A percentile compares a stretch with the other conserved stretches of the same genome.
phyloP scores from a whole-genome alignment of 805 yeast genomes.

The Priceomyces castillae region DNA sequence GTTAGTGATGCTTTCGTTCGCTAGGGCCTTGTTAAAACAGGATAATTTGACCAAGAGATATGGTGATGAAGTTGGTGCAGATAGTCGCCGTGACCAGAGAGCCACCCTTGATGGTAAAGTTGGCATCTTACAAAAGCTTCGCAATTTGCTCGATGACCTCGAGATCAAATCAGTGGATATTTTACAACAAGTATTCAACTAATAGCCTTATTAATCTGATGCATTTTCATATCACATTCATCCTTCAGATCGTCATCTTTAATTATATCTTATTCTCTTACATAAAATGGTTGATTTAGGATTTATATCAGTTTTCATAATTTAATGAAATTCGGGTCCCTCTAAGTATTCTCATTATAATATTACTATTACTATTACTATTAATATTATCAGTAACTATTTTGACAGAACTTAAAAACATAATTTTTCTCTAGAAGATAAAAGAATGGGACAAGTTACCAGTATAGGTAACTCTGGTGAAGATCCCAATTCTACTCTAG shows the following conservation, averaged over 20 bases:
- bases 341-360: too few species aligned
- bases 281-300: too few species aligned
- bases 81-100: constrained; percentile 18
- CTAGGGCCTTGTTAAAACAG: constrained; percentile 51
- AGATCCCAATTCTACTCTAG: constrained; percentile 6
- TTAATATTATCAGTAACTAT: too few species aligned
- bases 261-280: too few species aligned
- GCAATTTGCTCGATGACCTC: constrained; percentile 21
- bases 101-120: constrained; percentile 21
- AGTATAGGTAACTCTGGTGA: constrained; percentile 6
- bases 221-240: not conserved
- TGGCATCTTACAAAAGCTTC: constrained; percentile 18
- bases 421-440: too few species aligned
- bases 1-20: constrained; percentile 56
- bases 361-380: too few species aligned
- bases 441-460: constrained; percentile 19
- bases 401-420: too few species aligned
- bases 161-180: constrained; percentile 32
- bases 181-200: constrained; percentile 22
- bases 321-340: too few species aligned
- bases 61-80: constrained; percentile 9
- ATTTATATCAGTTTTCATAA: too few species aligned
- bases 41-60: constrained; percentile 22
- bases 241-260: too few species aligned
- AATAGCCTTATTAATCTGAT: not conserved